Percentiles rank a stretch among this genome's conserved stretches.
phyloP scores from a whole-genome alignment of 352 stramenopile species.

The Phytophthora cactorum region DNA sequence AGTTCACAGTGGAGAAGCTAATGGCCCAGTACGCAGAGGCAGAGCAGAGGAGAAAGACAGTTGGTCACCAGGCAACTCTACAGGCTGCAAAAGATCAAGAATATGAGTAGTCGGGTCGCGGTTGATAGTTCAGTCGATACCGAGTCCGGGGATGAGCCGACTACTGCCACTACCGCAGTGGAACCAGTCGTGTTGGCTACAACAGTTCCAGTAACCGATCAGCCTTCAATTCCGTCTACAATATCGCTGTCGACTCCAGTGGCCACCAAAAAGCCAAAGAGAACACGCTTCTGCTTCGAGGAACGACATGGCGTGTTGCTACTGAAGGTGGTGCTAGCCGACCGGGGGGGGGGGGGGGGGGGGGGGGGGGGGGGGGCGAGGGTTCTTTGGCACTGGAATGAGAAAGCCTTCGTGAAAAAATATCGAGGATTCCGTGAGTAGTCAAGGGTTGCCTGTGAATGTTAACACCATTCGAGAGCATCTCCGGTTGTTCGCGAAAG shows the following conservation, averaged over 20 bases:
- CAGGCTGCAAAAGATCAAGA: no score
- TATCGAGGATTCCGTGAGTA: constrained; percentile 22
- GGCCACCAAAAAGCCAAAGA: constrained; percentile 9
- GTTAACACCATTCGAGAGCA: constrained; percentile 24
- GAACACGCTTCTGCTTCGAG: constrained; percentile 22
- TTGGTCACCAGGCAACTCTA: no score
- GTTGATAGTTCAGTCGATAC: no score
- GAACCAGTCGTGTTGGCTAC: no score
- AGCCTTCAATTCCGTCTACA: no score
- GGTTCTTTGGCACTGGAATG: background rate
- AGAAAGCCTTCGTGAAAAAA: constrained; percentile 18
- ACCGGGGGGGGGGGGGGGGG: constrained; percentile 8
- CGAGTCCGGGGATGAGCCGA: no score
- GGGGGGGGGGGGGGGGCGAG: background rate
- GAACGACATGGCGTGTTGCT: constrained; percentile 28
- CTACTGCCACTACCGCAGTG: no score
- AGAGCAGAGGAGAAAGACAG: no score
- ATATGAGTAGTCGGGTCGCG: no score
- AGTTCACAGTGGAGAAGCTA: no score
- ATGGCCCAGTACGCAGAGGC: no score
- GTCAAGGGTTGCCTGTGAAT: constrained; percentile 19
- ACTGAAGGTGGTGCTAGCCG: constrained; percentile 19
- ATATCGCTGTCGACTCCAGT: background rate
- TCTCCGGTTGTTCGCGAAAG: constrained; percentile 18
- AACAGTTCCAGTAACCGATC: no score